These are phyloP conservation scores for Prunella vulgaris DNA, from an alignment of 257 asterid genomes.

Conservation along the genomic window DNA sequence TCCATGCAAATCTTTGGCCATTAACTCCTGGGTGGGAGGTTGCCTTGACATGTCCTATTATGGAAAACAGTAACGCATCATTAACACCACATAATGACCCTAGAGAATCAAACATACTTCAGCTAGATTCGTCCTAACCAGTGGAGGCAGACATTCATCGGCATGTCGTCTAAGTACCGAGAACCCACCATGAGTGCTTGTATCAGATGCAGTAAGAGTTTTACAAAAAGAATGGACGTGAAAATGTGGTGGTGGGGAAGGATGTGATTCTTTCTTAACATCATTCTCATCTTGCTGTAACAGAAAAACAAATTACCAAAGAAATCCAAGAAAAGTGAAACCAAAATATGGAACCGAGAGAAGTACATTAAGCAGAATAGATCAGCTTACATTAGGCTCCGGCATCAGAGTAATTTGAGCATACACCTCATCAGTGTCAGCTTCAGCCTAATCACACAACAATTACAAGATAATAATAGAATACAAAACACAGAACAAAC, in stretches of 20 bases:
- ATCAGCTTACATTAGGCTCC: constrained; percentile 54
- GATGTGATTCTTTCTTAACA: constrained; percentile 57
- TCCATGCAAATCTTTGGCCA: constrained; percentile 90
- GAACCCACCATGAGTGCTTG: constrained; percentile 98
- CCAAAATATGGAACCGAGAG: background rate
- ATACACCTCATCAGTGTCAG: constrained; percentile 92
- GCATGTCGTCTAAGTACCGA: constrained; percentile 95
- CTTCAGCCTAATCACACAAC: constrained; percentile 68
- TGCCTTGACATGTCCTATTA: constrained; percentile 88
- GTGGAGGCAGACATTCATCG: constrained; percentile 89
- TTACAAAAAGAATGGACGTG: constrained; percentile 90
- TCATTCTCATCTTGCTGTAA: constrained; percentile 77
- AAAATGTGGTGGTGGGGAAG: constrained; percentile 57
- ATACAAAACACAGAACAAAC: background rate
- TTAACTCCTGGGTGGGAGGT: constrained; percentile 94
- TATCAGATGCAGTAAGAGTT: constrained; percentile 94
- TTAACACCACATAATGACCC: background rate
- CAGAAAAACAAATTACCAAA: constrained; percentile 16
- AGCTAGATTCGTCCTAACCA: constrained; percentile 45
- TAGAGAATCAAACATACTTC: background rate
- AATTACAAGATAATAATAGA: constrained; percentile 15
- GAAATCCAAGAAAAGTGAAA: background rate
- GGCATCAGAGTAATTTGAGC: constrained; percentile 93
- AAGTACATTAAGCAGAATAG: background rate
- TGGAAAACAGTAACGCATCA: constrained; percentile 1